Conservation (phyloP, 2,329 filamentous ascomycete genomes). For the Stemphylium beticola region DNA sequence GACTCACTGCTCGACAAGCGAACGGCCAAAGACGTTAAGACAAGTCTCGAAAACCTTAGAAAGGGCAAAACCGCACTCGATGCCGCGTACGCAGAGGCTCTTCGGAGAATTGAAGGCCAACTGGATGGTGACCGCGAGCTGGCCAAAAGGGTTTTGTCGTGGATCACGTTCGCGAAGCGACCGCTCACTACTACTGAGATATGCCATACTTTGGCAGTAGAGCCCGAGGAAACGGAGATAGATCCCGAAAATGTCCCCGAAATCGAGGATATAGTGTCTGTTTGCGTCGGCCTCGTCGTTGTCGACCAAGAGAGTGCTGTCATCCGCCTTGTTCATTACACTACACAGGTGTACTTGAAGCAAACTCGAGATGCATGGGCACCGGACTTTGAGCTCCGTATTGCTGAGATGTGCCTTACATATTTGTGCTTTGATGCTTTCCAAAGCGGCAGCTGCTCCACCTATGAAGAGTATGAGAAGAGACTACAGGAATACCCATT, state of each 20-base stretch:
- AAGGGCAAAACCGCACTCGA: slow-evolving; percentile 8
- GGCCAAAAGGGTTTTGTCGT: slow-evolving; percentile 40
- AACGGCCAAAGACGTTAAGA: slow-evolving; percentile 4
- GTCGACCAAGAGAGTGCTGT: slow-evolving; percentile 33
- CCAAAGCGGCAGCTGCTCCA: slow-evolving; percentile 13
- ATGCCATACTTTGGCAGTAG: slow-evolving; percentile 21
- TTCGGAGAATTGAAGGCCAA: slow-evolving; percentile 50
- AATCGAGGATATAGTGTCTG: slow-evolving; percentile 18
- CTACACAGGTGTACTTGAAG: slow-evolving; percentile 36
- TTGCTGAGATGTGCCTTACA: slow-evolving; percentile 34
- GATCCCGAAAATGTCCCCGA: slow-evolving; percentile 16
- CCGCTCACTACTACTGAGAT: slow-evolving; percentile 23
- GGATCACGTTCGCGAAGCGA: slow-evolving; percentile 17
- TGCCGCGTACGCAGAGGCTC: slow-evolving; percentile 14
- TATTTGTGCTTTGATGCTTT: slow-evolving; percentile 40
- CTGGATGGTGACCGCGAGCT: slow-evolving; percentile 34
- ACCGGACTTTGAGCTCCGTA: slow-evolving; percentile 30
- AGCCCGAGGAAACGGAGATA: slow-evolving; percentile 6
- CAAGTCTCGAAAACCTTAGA: slow-evolving; percentile 6
- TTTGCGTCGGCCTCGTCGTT: slow-evolving; percentile 24
- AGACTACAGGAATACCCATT: slow-evolving; percentile 26
- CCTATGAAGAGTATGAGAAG: slow-evolving; percentile 18
- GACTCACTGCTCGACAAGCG: slow-evolving; percentile 17
- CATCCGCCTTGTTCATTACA: slow-evolving; percentile 37
- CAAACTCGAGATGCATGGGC: slow-evolving; percentile 25